Base-by-base conservation (phyloP, 2,329 filamentous ascomycete species). In the Monosporascus cannonballus region DNA sequence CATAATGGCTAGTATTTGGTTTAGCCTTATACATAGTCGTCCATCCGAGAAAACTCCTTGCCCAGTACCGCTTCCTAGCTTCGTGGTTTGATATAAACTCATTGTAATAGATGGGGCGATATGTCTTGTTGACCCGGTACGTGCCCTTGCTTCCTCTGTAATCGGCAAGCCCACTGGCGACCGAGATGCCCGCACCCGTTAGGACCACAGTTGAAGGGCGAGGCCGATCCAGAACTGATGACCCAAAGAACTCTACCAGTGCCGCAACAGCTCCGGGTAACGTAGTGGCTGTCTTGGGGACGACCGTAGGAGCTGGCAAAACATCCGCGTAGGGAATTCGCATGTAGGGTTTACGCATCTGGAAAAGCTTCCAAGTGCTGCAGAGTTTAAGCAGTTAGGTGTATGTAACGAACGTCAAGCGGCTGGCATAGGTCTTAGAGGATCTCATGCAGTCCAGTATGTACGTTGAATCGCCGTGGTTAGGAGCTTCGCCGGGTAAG, bases 21-120 rank as follows among this genome's bases (percentile, higher is more conserved):
- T 74, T 75, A n/a, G 90, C 89, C 56, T 83, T 86, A 64, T 87
- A 75, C 59, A 97, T 74, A 45, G 83, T 90, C 4, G 89, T 85
- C 92, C 92, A 97, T 38, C 94, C 94, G 20, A 99, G 74, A 69
- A 96, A 99, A 66, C 89, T 96, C 48, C 94, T 77, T 1, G 94
- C 93, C 94, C 94, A 99, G 69, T 99, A 99, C 56, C 94, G 78
- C 71, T 96, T 94, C 59, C 94, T 78, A 14, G 89, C 85, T 68
- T 92, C 89, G 71, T 97, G 93, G 58, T 76, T 88, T 47, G 79
- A 74, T 44, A 90, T 71, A 65, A 97, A 99, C 68, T 99, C 94
- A 69, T 90, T 85, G 69, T 89, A 92, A 73, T 96, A 99, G 59
- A 96, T 95, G 34, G 93, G 94, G 2, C 89, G 84, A 67, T 96